Conservation (phyloP, 768 basidiomycete species). For the Boletus tylopilopsis region DNA sequence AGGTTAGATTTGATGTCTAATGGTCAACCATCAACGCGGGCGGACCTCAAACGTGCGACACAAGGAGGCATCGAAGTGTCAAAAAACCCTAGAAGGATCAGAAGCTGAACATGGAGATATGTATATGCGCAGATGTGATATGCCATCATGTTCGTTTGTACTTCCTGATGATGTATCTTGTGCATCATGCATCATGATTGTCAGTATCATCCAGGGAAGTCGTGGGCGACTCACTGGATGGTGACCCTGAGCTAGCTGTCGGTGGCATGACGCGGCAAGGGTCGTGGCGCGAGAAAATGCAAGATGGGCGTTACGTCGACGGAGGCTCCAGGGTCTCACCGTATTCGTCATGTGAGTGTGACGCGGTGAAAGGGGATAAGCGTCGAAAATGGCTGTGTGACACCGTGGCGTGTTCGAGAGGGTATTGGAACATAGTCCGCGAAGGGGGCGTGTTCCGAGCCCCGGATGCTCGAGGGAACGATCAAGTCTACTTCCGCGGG, state of each 20-base stretch:
- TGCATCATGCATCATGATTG: too few relatives aligned
- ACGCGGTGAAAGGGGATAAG: neutral
- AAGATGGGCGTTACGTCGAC: neutral
- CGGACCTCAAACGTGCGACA: slow-evolving; percentile 11
- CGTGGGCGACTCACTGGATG: too few relatives aligned
- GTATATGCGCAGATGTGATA: neutral
- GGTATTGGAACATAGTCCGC: slow-evolving; percentile 4
- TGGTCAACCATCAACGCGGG: slow-evolving; percentile 1
- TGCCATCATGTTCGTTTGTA: neutral
- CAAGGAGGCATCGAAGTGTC: neutral
- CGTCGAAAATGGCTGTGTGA: neutral
- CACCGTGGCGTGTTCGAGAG: slow-evolving; percentile 1
- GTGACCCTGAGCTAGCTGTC: neutral
- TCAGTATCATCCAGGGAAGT: too few relatives aligned
- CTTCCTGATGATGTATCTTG: neutral
- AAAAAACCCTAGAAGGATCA: neutral
- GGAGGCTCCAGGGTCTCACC: neutral
- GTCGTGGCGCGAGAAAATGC: neutral
- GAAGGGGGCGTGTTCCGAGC: slow-evolving; percentile 5
- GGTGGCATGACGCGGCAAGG: neutral
- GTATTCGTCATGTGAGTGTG: slow-evolving; percentile 10
- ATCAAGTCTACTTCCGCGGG: neutral
- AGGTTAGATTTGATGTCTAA: slow-evolving; percentile 10
- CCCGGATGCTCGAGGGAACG: neutral
- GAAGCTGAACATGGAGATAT: neutral